Evolutionary conservation across 2,329 filamentous ascomycete species (phyloP), one percentile per base, ranked within the genome.

Genomic region (Alternaria arbusti): DNA sequence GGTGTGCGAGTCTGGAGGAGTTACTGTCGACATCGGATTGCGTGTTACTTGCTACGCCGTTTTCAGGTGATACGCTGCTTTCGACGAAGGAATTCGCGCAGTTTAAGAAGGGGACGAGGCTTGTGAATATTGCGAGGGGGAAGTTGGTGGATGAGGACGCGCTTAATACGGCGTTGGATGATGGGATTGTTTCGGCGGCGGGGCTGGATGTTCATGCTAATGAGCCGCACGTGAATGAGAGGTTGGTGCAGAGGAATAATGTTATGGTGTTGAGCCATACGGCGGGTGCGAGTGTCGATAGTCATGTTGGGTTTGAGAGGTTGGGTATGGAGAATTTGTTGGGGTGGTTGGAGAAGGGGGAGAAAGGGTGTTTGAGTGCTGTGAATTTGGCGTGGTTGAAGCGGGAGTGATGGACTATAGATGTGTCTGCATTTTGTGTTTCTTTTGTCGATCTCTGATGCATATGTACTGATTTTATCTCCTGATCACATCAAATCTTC

Each of bases 111-210:
- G 88, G 88, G 0, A 81, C 84, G 3, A 80, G 89, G 0, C 83
- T 92, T 46, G 87, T 92, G 32, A 92, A 91, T 70, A 85, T 91
- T 28, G 89, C 89, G 7, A 81, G 89, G 10, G 90, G 90, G 0
- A 85, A 84, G 28, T 81, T 92, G 4, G 86, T 92, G 4, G 88
- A 91, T 65, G 89, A 91, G 68, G 85, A 86, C 5, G 89, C 88
- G 12, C 78, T 92, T 7, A 85, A 86, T 0, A 82, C 84, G 22
- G 89, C 89, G 5, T 77, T 92, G 13, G 85, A 89, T 57, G 71
- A 76, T 4, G 86, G 86, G 0, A 72, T 75, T 0, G 64, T 92
- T 0, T 77, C 80, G 2, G 80, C 85, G 1, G 87, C 86, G 0
- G 90, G 87, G 0, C 78, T 92, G 44, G 90, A 91, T 70, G 90